These are phyloP conservation scores for Salvia hispanica DNA, from an alignment of 257 asterid genomes.

Conservation along the genomic window DNA sequence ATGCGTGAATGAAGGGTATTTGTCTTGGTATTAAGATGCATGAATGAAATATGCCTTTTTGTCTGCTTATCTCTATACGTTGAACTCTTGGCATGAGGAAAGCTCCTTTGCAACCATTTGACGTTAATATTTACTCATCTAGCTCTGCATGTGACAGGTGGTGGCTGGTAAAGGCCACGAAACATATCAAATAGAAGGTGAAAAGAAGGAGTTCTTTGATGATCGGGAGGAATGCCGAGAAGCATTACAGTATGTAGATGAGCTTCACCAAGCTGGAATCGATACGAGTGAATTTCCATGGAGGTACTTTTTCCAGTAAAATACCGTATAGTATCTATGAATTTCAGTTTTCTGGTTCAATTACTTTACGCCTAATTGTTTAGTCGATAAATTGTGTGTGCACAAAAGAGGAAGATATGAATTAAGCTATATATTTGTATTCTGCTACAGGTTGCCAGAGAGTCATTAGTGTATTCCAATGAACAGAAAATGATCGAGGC, in stretches of 20 bases:
- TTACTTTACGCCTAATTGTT: not conserved
- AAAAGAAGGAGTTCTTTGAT: slow-evolving; percentile 85
- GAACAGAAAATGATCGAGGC: slow-evolving; percentile 25
- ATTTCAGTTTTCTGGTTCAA: not conserved
- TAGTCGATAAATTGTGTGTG: not conserved
- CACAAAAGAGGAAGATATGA: not conserved
- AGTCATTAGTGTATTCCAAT: slow-evolving; percentile 55
- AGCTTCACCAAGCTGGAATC: slow-evolving; percentile 99
- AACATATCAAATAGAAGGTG: slow-evolving; percentile 79
- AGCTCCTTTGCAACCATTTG: slow-evolving; percentile 4
- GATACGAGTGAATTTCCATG: slow-evolving; percentile 98
- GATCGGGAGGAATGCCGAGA: slow-evolving; percentile 97
- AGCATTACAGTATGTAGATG: slow-evolving; percentile 94
- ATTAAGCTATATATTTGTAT: slow-evolving; percentile 14
- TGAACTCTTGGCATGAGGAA: slow-evolving; percentile 11
- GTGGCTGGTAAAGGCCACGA: slow-evolving; percentile 98
- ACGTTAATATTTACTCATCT: slow-evolving; percentile 4
- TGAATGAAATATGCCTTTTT: not conserved
- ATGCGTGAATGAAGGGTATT: not conserved
- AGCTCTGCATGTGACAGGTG: slow-evolving; percentile 50
- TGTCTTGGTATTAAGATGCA: slow-evolving; percentile 1
- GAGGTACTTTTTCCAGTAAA: slow-evolving; percentile 50
- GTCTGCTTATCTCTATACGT: slow-evolving; percentile 3
- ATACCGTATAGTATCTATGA: not conserved
- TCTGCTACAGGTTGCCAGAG: slow-evolving; percentile 77